These are phyloP conservation scores for Conringia planisiliqua DNA, from an alignment of 345 rosid genomes.

Conservation along the genomic window DNA sequence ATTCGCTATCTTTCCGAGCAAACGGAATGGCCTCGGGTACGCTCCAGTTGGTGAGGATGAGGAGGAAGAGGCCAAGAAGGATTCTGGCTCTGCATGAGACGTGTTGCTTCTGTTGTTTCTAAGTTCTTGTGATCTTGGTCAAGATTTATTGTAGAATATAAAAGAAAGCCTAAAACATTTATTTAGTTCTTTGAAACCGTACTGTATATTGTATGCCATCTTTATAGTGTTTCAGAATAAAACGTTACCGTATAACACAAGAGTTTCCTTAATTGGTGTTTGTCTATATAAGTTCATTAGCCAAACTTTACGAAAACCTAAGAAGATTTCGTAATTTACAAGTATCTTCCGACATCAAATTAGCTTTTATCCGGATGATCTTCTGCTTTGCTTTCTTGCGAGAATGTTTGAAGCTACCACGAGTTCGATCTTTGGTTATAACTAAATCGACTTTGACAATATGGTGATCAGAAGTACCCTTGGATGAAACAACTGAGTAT, in stretches of 20 bases:
- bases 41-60: constrained; percentile 36
- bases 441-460: constrained; percentile 73
- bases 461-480: constrained; percentile 94
- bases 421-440: constrained; percentile 27
- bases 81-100: neutral
- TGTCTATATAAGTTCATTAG: neutral
- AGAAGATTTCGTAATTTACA: constrained; percentile 36
- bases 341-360: constrained; percentile 38
- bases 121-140: neutral
- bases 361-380: constrained; percentile 32
- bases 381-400: constrained; percentile 40
- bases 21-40: constrained; percentile 82
- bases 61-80: constrained; percentile 28
- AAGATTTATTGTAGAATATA: neutral
- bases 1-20: constrained; percentile 65
- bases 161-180: neutral
- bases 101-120: neutral
- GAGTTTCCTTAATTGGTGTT: neutral
- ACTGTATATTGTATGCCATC: neutral
- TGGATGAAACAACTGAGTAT: constrained; percentile 79
- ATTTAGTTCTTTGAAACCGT: constrained; percentile 1
- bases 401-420: constrained; percentile 26
- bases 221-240: neutral
- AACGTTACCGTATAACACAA: neutral
- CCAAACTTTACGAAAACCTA: constrained; percentile 1